Evolutionary conservation across 352 stramenopile genomes (phyloP).

Genomic region (Phytophthora cajani): DNA sequence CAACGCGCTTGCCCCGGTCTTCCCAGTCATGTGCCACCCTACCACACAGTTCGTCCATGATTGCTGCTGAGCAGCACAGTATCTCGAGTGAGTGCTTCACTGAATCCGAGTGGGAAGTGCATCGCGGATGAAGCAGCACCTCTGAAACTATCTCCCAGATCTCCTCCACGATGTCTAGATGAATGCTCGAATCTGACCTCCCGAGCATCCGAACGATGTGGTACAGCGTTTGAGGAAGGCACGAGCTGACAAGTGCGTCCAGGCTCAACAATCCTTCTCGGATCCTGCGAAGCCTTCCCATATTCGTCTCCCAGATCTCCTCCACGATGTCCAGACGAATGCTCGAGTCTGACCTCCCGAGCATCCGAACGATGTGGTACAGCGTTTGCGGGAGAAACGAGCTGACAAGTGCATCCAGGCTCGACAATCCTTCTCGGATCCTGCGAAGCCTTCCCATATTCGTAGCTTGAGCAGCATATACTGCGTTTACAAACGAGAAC

Average conservation of each 20-base stretch:
- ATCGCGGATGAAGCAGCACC: slow-evolving; percentile 3
- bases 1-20: slow-evolving; percentile 5
- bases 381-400: slow-evolving; percentile 6
- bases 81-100: slow-evolving; percentile 7
- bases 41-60: neutral
- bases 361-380: slow-evolving; percentile 12
- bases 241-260: neutral
- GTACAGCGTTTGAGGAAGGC: slow-evolving; percentile 5
- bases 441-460: neutral
- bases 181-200: neutral
- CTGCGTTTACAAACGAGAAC: slow-evolving; percentile 21
- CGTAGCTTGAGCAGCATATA: slow-evolving; percentile 3
- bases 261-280: neutral
- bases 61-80: neutral
- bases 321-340: neutral
- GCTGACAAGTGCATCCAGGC: neutral
- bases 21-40: slow-evolving; percentile 10
- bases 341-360: neutral
- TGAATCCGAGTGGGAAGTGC: neutral
- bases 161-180: neutral
- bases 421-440: slow-evolving; percentile 1
- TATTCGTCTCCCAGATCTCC: slow-evolving; percentile 20
- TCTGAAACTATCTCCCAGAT: slow-evolving; percentile 13
- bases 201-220: slow-evolving; percentile 11
- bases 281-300: neutral